Evolutionary conservation across 768 basidiomycete genomes (phyloP), one percentile per base, ranked within the genome.

Genomic region (Trametes elegans): DNA sequence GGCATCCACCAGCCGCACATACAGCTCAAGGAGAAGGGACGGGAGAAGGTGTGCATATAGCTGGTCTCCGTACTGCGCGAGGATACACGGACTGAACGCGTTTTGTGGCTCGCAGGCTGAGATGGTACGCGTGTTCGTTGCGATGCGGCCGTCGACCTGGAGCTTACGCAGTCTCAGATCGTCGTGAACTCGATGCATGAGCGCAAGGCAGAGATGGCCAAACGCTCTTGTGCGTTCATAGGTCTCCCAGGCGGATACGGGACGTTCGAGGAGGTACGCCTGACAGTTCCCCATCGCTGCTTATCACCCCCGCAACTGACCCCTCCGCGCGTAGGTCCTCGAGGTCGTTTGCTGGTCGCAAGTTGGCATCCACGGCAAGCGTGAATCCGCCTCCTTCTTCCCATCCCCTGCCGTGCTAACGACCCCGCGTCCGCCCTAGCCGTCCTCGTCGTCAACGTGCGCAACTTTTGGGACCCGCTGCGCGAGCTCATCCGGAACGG

Each of bases 271-370:
- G 96, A 98, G 80, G 90, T 87, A 27, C 11, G 6, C 7, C 23
- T 9, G 6, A 18, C n/a, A 19, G n/a, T 19, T 16, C 38, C 38
- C 16, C n/a, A 29, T 60, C 34, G 11, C 35, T 14, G 21, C 5
- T 14, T 44, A 19, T 11, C 24, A 13, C 14, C 23, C 16, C 27
- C 18, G 39, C 18, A n/a, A 27, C 23, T 32, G 23, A 21, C 13
- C 53, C 27, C 3, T 8, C 10, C 14, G 14, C 21, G 6, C 36
- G 5, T 60, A 92, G 88, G 72, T 92, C n/a, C 70, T 97, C 26
- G 96, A 98, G 71, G 94, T 91, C 58, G 81, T 86, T 13, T 97
- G 95, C 0, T 99, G 96, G 96, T 90, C 90, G 18, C 96, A 98
- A 65, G 69, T 97, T 5, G 88, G 88, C 18, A 87, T 95, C 38